These are phyloP conservation scores for Phytophthora fragariae DNA, from an alignment of 352 stramenopile species.

Conservation along the genomic window DNA sequence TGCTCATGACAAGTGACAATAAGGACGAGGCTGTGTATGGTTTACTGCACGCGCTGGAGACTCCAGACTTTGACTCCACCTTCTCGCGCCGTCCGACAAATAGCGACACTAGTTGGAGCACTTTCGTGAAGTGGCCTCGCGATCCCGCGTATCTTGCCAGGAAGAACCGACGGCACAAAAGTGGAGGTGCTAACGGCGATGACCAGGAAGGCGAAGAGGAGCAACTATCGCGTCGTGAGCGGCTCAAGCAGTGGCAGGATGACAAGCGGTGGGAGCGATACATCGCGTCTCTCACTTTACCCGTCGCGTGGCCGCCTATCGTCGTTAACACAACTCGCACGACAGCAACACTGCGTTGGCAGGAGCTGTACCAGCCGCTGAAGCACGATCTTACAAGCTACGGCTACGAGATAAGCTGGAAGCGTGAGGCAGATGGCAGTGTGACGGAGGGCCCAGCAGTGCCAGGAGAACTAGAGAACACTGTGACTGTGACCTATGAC, in stretches of 20 bases:
- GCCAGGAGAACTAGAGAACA: conserved; percentile 8
- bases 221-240: conserved; percentile 71
- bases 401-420: conserved; percentile 77
- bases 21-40: conserved; percentile 28
- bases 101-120: conserved; percentile 51
- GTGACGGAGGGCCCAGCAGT: neutral
- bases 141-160: conserved; percentile 47
- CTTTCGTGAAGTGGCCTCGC: conserved; percentile 74
- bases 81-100: conserved; percentile 56
- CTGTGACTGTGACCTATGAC: conserved; percentile 64
- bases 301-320: conserved; percentile 64
- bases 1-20: conserved; percentile 42
- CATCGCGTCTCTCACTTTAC: conserved; percentile 74
- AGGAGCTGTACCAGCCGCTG: conserved; percentile 72
- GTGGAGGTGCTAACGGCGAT: conserved; percentile 20
- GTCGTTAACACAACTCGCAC: conserved; percentile 68
- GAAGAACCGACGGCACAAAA: conserved; percentile 44
- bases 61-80: conserved; percentile 61
- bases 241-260: conserved; percentile 84
- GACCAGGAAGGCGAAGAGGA: conserved; percentile 45
- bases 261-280: conserved; percentile 74
- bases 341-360: conserved; percentile 65
- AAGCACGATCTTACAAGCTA: conserved; percentile 69
- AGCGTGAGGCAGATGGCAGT: conserved; percentile 29
- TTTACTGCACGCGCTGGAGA: conserved; percentile 57